A percentile compares a stretch with the other conserved stretches of the same genome.
Conservation (phyloP, 2,329 filamentous ascomycete genomes). For the Graphiopsis chlorocephala region DNA sequence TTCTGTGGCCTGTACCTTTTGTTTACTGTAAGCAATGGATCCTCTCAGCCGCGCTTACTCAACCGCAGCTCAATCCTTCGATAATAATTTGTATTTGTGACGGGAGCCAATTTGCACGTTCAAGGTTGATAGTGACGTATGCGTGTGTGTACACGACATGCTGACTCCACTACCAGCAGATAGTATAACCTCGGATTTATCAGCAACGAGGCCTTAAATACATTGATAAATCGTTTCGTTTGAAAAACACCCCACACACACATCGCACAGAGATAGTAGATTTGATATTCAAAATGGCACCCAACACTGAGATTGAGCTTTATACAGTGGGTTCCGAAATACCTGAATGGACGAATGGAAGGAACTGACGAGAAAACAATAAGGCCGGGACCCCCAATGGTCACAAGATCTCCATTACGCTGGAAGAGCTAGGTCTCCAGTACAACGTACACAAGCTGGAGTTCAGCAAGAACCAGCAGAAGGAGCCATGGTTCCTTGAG, state of each 20-base stretch:
- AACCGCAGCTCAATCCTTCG: too few relatives aligned
- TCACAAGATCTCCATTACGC: constrained; percentile 63
- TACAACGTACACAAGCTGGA: constrained; percentile 71
- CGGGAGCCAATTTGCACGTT: background rate
- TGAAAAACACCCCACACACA: too few relatives aligned
- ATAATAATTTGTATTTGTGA: too few relatives aligned
- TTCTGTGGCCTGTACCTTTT: background rate
- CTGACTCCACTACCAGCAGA: background rate
- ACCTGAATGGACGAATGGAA: background rate
- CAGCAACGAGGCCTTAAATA: background rate
- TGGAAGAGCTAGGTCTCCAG: constrained; percentile 74
- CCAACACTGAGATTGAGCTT: constrained; percentile 1
- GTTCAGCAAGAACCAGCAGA: constrained; percentile 69
- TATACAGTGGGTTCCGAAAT: background rate
- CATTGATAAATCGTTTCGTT: background rate
- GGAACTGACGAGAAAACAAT: background rate
- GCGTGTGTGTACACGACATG: background rate
- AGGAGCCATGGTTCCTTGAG: constrained; percentile 77
- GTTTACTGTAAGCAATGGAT: too few relatives aligned
- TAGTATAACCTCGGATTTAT: constrained; percentile 3
- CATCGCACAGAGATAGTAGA: background rate
- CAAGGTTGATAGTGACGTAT: constrained; percentile 10
- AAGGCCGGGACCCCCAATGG: background rate
- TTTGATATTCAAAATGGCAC: background rate
- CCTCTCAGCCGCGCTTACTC: too few relatives aligned